These are phyloP conservation scores for Pyrenula massariospora DNA, from an alignment of 495 filamentous ascomycete genomes.

Conservation along the genomic window DNA sequence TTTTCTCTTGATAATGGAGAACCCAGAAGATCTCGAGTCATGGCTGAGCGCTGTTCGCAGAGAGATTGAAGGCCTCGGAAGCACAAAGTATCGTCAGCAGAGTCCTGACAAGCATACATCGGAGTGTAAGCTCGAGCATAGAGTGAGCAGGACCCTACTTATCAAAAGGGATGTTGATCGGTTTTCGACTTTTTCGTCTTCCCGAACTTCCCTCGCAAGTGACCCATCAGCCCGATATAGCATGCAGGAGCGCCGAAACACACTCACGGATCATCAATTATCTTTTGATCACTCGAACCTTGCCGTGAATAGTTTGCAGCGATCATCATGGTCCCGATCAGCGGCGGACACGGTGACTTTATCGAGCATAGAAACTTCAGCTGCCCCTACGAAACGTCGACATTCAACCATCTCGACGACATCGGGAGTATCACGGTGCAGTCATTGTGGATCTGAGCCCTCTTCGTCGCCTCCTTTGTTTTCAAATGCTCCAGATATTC, in stretches of 20 bases:
- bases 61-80: constrained; percentile 58
- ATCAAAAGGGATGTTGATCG: neutral
- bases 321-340: neutral
- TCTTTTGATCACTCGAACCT: neutral
- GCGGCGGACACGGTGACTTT: neutral
- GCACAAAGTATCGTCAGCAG: constrained; percentile 37
- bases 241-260: neutral
- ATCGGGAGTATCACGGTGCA: neutral
- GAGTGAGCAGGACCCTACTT: neutral
- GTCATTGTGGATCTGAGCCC: neutral
- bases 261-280: neutral
- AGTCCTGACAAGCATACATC: neutral
- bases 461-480: neutral
- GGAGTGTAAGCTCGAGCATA: neutral
- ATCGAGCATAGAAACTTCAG: too few species aligned
- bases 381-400: too few species aligned
- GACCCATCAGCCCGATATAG: neutral
- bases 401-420: too few species aligned
- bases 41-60: constrained; percentile 59
- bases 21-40: constrained; percentile 71
- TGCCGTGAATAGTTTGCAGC: neutral
- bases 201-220: neutral
- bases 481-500: too few species aligned
- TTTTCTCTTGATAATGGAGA: constrained; percentile 71
- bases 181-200: neutral